phyloP scores from a whole-genome alignment of 805 yeast genomes.

The Starmerella geochares region DNA sequence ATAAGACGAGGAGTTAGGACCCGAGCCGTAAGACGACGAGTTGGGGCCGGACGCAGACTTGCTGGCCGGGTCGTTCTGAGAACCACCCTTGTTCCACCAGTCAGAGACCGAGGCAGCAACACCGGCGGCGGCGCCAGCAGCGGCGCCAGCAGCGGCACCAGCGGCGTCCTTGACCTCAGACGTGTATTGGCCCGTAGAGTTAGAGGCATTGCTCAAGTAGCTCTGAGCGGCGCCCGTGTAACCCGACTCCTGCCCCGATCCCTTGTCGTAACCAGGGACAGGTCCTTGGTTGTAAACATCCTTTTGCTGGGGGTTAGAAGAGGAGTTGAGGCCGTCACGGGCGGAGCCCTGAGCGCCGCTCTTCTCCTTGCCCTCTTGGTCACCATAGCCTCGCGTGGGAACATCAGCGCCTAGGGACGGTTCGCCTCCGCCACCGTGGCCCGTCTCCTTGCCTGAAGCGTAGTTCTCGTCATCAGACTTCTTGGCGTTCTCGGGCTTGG shows the following conservation, averaged over 20 bases:
- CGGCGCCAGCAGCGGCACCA: conserved; percentile 14
- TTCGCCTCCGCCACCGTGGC: neutral
- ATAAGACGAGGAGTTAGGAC: neutral
- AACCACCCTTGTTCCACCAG: conserved; percentile 8
- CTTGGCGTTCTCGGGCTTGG: conserved; percentile 11
- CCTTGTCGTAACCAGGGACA: conserved; percentile 5
- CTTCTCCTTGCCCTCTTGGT: neutral
- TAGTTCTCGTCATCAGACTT: neutral
- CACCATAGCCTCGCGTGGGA: neutral
- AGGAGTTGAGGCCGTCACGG: neutral
- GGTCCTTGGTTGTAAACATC: neutral
- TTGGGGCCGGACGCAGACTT: neutral
- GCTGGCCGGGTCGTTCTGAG: neutral
- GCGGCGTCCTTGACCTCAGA: conserved; percentile 1
- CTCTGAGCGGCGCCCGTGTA: neutral
- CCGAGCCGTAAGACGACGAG: neutral
- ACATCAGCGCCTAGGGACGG: neutral
- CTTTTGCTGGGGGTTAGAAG: neutral
- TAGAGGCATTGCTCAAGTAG: neutral
- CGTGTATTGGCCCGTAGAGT: neutral
- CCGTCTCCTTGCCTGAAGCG: neutral
- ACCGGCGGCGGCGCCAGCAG: conserved; percentile 14
- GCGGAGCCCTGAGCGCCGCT: neutral
- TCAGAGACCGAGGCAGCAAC: conserved; percentile 16
- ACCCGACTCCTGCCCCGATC: neutral